phyloP scores from a whole-genome alignment of 1,139 yeast genomes.

The Nakaseomyces sp. region DNA sequence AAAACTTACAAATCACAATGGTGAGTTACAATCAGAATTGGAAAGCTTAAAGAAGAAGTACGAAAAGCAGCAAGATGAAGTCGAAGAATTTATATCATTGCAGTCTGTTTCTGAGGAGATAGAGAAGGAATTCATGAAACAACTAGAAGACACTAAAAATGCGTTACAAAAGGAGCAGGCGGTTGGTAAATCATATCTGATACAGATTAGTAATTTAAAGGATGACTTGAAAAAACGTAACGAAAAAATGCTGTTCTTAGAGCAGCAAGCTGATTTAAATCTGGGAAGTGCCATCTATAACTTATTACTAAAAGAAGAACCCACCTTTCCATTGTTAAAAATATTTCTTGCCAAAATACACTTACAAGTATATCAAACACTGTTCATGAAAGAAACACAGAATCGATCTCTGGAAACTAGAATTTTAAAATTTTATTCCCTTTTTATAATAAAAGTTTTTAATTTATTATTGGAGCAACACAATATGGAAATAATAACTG shows the following conservation, averaged over 20 bases:
- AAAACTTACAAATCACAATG: conserved; percentile 33
- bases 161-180: not conserved
- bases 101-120: conserved; percentile 30
- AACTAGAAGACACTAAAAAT: conserved; percentile 35
- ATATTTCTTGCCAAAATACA: not conserved
- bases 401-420: too few species aligned
- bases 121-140: conserved; percentile 44
- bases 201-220: conserved; percentile 8
- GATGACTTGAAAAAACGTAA: conserved; percentile 6
- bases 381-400: too few species aligned
- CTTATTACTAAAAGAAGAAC: not conserved
- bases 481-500: not conserved
- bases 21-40: not conserved
- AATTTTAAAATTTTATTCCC: not conserved
- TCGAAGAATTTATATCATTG: not conserved
- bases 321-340: not conserved
- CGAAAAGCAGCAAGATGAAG: not conserved
- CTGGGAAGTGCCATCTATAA: not conserved
- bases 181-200: not conserved
- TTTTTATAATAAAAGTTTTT: not conserved
- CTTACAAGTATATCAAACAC: not conserved
- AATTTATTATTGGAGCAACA: not conserved
- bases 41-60: not conserved
- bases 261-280: not conserved
- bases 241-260: not conserved